Evolutionary conservation across 2,329 filamentous ascomycete genomes (phyloP), one percentile per base, ranked within the genome.

Genomic region (Alternaria brassicicola): DNA sequence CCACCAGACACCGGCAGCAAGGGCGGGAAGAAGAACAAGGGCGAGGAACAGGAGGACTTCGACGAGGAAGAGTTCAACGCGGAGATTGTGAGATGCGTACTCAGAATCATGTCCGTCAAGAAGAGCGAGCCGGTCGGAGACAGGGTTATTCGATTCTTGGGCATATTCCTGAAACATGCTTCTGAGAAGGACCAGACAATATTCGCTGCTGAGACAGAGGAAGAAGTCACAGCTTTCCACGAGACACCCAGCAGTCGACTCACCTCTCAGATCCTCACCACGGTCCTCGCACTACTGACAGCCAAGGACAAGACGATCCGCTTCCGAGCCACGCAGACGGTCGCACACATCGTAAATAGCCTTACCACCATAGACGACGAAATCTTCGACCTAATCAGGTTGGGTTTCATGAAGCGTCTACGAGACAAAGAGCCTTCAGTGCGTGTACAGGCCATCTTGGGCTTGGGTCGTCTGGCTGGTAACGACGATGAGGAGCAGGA

Each of bases 391-490:
- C 86, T 92, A 58, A 83, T 98, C 59, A 86, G 92, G 51, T 85
- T 91, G 52, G 90, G 89, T 0, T 81, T 99, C 35, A 80, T 96
- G 42, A 96, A 91, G 78, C 86, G 95, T 31, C 89, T 98, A 49
- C 88, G 92, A 65, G 95, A 99, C 79, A 98, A 97, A 78, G 95
- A 99, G 75, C 86, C 93, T 6, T 91, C 93, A 75, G 92, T 99
- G 8, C 88, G 95, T 59, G 89, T 95, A 6, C 95, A 99, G 76
- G 95, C 95, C 6, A 92, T 97, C 1, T 83, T 97, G 62, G 94
- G 93, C 4, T 83, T 99, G n/a, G 91, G 92, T 6, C 86, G 93
- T 30, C 82, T 98, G 50, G 92, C 92, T 15, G 84, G 83, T 5
- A 86, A 89, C 4, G 90, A 87, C 10, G 87, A 87, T 66, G 77